Base-by-base conservation (phyloP, 148 eudicot species). In the Rhododendron vialii region DNA sequence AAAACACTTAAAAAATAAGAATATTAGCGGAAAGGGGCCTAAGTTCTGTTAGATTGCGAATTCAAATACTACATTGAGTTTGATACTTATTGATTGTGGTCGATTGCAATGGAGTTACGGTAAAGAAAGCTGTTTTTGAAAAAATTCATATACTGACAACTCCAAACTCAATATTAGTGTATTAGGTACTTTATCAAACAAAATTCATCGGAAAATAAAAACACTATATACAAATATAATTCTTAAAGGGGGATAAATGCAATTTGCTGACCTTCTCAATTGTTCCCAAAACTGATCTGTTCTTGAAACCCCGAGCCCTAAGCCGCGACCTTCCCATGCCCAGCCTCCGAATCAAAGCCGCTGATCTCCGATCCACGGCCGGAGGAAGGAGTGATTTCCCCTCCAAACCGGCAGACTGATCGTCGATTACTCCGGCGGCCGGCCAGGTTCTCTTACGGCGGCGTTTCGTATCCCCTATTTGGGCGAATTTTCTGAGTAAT, bases 401-500 rank as follows among this genome's bases (percentile, higher is more conserved):
- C 86, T 94, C 88, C 67, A 84, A 36, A 8, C 61, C 22, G 53
- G 75, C 88, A 53, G 65, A 53, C 57, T 63, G 76, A 20, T 48
- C 41, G 17, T 55, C 67, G 26, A 48, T 33, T 4, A 61, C 55
- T 12, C 11, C 63, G 7, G 77, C 65, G 7, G 17, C 12, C 59
- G 26, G 24, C 7, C 50, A 11, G 35, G 73, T 79, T 57, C 80
- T 85, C 74, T 69, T 91, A 30, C 50, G 57, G 55, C 30, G 86
- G 41, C 94, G 90, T 82, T 92, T 93, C 0, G 92, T 65, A 12
- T 84, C 82, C 9, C 86, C 93, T 22, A 88, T 61, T 43, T 88
- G 91, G 7, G 98, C 98, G 80, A 96, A 96, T 69, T 96, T 96
- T 13, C 92, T 88, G 53, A 96, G 94, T 35, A 96, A 90, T 88